Conservation (phyloP, 108 stramenopile species). For the Pelagomonas calceolata region DNA sequence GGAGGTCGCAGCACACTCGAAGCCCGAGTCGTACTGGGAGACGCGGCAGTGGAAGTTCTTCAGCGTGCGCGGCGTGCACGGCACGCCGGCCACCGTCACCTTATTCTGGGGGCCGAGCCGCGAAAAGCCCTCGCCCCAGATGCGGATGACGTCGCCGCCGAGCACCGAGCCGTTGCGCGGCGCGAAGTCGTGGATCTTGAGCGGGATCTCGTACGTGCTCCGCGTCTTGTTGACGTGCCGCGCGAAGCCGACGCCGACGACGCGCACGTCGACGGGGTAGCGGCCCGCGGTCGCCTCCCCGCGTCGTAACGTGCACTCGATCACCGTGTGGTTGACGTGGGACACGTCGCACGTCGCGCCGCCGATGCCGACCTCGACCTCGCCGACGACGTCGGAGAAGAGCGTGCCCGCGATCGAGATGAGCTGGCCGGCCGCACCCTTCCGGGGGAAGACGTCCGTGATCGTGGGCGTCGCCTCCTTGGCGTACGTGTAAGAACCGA, state of each 20-base stretch:
- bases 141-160: constrained; percentile 1
- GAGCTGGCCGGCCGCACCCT: not conserved
- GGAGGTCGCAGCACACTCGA: not conserved
- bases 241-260: not conserved
- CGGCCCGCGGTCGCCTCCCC: not conserved
- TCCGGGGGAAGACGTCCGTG: not conserved
- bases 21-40: not conserved
- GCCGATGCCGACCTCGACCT: not conserved
- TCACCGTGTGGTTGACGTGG: not conserved
- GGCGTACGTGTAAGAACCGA: not conserved
- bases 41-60: constrained; percentile 8
- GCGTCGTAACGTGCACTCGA: not conserved
- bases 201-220: not conserved
- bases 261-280: constrained; percentile 2
- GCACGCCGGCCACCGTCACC: constrained; percentile 1
- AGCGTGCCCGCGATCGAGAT: not conserved
- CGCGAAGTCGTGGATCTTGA: not conserved
- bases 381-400: not conserved
- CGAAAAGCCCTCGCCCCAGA: constrained; percentile 6
- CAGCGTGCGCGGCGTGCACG: constrained; percentile 1
- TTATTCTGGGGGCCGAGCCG: constrained; percentile 1
- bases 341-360: not conserved
- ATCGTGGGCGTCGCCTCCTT: not conserved
- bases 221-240: not conserved
- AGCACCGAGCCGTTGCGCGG: constrained; percentile 1